Evolutionary conservation across 164 flowering plant species (phyloP).

Genomic region (Warburgia ugandensis): DNA sequence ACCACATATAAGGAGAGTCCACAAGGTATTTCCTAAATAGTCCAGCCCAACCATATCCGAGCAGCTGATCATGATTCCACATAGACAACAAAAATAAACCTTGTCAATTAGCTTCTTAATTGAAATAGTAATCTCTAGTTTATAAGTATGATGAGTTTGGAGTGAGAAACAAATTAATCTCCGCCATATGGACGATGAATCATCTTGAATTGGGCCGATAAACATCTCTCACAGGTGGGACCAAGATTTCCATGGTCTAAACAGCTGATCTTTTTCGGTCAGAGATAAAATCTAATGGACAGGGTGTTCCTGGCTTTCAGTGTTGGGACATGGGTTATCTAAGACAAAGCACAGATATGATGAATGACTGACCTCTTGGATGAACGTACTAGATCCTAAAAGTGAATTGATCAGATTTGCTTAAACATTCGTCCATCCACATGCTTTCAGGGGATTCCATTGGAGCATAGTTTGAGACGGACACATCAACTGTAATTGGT

Average conservation of each 20-base stretch:
- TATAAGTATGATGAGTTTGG: no score
- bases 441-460: neutral
- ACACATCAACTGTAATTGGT: neutral
- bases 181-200: no score
- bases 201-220: no score
- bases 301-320: no score
- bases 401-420: neutral
- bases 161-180: no score
- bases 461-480: neutral
- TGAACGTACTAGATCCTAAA: neutral
- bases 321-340: no score
- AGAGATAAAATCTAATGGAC: no score
- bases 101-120: neutral
- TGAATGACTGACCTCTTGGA: no score
- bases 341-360: no score
- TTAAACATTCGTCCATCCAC: neutral
- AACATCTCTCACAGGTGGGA: no score
- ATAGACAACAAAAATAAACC: neutral
- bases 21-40: slow-evolving; percentile 15
- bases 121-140: neutral
- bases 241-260: no score
- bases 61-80: neutral
- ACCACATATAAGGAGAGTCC: slow-evolving; percentile 20
- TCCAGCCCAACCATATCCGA: slow-evolving; percentile 19
- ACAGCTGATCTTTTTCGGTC: no score